phyloP scores from a whole-genome alignment of 768 basidiomycete genomes.

The Chalciporus chontae region DNA sequence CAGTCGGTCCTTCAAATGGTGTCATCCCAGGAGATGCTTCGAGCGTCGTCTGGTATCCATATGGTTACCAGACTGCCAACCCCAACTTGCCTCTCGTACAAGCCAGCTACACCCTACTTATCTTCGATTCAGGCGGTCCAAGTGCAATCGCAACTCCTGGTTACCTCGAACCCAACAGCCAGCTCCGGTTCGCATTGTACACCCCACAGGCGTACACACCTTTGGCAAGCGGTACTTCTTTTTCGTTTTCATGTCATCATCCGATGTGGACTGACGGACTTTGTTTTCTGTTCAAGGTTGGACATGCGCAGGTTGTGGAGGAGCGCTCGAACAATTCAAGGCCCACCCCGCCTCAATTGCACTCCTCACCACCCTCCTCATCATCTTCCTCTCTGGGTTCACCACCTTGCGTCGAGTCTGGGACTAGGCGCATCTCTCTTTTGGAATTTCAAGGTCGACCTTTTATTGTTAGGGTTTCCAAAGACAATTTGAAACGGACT shows the following conservation, averaged over 20 bases:
- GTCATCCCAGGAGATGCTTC: conserved; percentile 50
- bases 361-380: conserved; percentile 29
- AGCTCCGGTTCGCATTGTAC: conserved; percentile 60
- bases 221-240: conserved; percentile 38
- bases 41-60: conserved; percentile 57
- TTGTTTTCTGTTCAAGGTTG: conserved; percentile 20
- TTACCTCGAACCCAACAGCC: conserved; percentile 48
- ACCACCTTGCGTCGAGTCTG: conserved; percentile 31
- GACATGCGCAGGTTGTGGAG: conserved; percentile 28
- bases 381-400: conserved; percentile 33
- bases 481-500: conserved; percentile 26
- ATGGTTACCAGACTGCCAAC: conserved; percentile 46
- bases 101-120: conserved; percentile 55
- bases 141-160: conserved; percentile 48
- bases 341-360: conserved; percentile 33
- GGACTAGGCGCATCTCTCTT: conserved; percentile 17
- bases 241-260: background rate
- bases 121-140: conserved; percentile 55
- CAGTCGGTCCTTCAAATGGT: conserved; percentile 55
- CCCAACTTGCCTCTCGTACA: conserved; percentile 55
- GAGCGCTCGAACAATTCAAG: conserved; percentile 28
- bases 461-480: conserved; percentile 11
- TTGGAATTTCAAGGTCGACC: conserved; percentile 1
- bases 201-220: conserved; percentile 55
- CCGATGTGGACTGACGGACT: background rate